Evolutionary conservation across 2,329 filamentous ascomycete species (phyloP).

Genomic region (Neonectria sp.): DNA sequence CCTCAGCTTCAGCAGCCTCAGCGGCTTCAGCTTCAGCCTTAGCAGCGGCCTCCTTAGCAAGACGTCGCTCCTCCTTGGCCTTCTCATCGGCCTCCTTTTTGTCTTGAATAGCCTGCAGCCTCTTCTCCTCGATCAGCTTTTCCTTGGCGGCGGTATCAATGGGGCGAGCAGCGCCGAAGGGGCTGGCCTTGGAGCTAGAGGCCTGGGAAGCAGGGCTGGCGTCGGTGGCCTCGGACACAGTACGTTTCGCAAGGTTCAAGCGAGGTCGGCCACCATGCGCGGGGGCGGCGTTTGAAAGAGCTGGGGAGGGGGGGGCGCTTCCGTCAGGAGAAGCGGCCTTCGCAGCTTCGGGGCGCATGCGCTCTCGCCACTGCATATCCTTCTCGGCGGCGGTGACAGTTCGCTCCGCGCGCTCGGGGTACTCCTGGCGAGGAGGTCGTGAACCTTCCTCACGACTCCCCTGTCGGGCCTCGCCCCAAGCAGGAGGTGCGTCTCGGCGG

Average conservation of each 20-base stretch:
- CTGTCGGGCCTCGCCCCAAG: slow-evolving; percentile 81
- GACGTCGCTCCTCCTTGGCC: slow-evolving; percentile 80
- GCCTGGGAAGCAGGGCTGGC: slow-evolving; percentile 65
- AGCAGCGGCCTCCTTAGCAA: slow-evolving; percentile 71
- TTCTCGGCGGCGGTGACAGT: slow-evolving; percentile 89
- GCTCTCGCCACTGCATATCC: slow-evolving; percentile 93
- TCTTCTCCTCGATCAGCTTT: slow-evolving; percentile 91
- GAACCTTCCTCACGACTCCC: slow-evolving; percentile 84
- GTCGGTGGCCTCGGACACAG: slow-evolving; percentile 81
- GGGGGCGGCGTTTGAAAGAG: slow-evolving; percentile 66
- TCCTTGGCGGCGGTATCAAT: slow-evolving; percentile 95
- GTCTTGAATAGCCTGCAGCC: slow-evolving; percentile 79
- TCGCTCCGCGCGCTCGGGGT: slow-evolving; percentile 78
- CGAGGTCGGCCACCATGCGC: slow-evolving; percentile 78
- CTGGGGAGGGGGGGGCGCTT: slow-evolving; percentile 83
- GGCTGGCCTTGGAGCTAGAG: slow-evolving; percentile 85
- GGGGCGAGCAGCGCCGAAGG: slow-evolving; percentile 93
- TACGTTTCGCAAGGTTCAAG: slow-evolving; percentile 92
- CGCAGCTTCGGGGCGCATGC: slow-evolving; percentile 86
- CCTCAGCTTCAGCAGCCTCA: slow-evolving; percentile 52
- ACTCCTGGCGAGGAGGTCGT: slow-evolving; percentile 83
- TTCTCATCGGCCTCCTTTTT: slow-evolving; percentile 93
- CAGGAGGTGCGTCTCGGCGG: slow-evolving; percentile 80
- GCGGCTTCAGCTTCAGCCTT: slow-evolving; percentile 60
- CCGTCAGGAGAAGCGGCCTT: slow-evolving; percentile 79